Evolutionary conservation across 192 early-diverging fungal species (phyloP).

Genomic region (Dimargaris cristalligena): DNA sequence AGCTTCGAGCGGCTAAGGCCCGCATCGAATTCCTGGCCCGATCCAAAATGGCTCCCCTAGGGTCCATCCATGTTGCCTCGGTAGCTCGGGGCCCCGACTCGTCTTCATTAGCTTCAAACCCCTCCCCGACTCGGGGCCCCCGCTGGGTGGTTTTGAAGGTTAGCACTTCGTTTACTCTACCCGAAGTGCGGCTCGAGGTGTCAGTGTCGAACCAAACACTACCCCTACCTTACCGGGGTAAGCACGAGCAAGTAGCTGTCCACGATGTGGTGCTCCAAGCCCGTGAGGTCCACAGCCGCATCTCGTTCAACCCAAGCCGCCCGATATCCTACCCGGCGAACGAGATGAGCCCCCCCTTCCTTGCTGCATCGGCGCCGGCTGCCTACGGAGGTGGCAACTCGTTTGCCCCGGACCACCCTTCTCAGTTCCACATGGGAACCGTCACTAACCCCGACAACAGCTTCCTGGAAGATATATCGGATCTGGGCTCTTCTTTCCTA

Average conservation of each 20-base stretch:
- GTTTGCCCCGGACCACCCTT: too few species aligned
- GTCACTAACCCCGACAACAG: neutral
- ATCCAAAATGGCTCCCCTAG: neutral
- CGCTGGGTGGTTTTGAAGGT: too few species aligned
- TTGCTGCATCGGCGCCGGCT: too few species aligned
- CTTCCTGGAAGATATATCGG: neutral
- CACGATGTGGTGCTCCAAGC: slow-evolving; percentile 1
- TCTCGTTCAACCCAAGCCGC: neutral
- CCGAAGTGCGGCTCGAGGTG: neutral
- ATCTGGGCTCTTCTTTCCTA: neutral
- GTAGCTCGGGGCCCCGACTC: neutral
- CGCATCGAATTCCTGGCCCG: neutral
- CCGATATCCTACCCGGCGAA: neutral
- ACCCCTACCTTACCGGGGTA: neutral
- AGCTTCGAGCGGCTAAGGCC: neutral
- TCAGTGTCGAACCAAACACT: slow-evolving; percentile 5
- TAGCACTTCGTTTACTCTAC: neutral
- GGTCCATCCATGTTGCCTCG: neutral
- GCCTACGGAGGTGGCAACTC: too few species aligned
- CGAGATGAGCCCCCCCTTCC: too few species aligned
- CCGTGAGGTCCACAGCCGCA: neutral
- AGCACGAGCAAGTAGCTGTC: neutral
- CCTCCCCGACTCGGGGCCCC: too few species aligned
- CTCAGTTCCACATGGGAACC: neutral
- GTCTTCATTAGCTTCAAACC: too few species aligned